A percentile compares a stretch with the other conserved stretches of the same genome.
These are phyloP conservation scores for Rhodotorula kratochvilovae DNA, from an alignment of 768 basidiomycete species.

Conservation along the genomic window DNA sequence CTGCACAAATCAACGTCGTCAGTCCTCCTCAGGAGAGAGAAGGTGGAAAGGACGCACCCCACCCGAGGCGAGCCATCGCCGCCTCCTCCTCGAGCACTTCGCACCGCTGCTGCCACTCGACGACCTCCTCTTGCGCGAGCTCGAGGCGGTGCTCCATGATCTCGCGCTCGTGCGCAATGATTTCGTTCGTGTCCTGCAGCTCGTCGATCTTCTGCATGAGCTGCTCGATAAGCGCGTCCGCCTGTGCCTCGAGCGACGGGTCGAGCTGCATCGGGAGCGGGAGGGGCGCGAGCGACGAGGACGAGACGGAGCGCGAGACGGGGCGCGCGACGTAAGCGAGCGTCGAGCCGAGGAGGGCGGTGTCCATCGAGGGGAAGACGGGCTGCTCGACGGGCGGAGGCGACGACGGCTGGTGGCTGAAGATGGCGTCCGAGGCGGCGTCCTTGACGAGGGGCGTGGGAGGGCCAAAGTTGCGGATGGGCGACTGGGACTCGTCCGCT, in stretches of 20 bases:
- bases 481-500: background rate
- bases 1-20: background rate
- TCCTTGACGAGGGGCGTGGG: background rate
- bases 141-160: conserved; percentile 29
- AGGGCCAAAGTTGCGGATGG: background rate
- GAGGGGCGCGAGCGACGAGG: conserved; percentile 10
- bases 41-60: conserved; percentile 12
- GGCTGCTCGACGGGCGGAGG: background rate
- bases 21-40: background rate
- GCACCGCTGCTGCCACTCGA: conserved; percentile 26
- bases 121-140: conserved; percentile 20
- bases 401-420: background rate
- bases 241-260: conserved; percentile 10
- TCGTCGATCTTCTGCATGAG: conserved; percentile 41
- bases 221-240: conserved; percentile 33
- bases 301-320: background rate
- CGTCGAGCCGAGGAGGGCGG: background rate
- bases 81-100: conserved; percentile 27
- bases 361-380: background rate
- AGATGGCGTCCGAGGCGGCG: background rate
- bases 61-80: conserved; percentile 1
- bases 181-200: conserved; percentile 35
- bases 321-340: background rate
- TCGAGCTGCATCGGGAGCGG: background rate
- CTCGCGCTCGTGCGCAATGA: conserved; percentile 26